These are phyloP conservation scores for Pyrus hybrid DNA, from an alignment of 331 rosid species.

Conservation along the genomic window DNA sequence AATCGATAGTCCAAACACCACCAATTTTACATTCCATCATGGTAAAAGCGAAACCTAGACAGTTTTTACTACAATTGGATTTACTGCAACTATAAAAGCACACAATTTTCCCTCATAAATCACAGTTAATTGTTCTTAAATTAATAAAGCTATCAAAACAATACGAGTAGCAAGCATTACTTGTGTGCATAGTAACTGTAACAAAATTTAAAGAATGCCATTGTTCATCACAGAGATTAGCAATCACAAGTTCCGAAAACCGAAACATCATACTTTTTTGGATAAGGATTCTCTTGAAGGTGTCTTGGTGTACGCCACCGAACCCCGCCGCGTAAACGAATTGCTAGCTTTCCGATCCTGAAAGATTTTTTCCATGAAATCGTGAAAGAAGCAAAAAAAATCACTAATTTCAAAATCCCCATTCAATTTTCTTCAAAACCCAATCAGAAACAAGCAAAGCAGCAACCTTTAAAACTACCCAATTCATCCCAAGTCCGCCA, in stretches of 20 bases:
- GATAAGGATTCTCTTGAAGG: conserved; percentile 72
- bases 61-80: not conserved
- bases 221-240: not conserved
- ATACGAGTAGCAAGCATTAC: no score
- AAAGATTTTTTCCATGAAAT: not conserved
- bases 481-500: not conserved
- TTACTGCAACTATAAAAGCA: not conserved
- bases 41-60: not conserved
- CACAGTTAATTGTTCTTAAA: no score
- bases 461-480: not conserved
- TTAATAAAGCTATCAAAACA: no score
- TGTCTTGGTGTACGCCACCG: conserved; percentile 83
- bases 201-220: not conserved
- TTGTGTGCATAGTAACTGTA: no score
- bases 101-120: not conserved
- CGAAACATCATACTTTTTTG: conserved; percentile 45
- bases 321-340: conserved; percentile 82
- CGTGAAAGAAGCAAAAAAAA: not conserved
- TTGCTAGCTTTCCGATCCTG: conserved; percentile 82
- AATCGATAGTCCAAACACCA: not conserved
- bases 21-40: not conserved
- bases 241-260: not conserved
- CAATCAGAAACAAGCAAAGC: not conserved
- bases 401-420: not conserved
- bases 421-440: not conserved